A percentile compares a stretch with the other conserved stretches of the same genome.
phyloP scores from a whole-genome alignment of 176 grass and related monocot species.

The Sorghum bicolor region Sorghum_bicolor_NCBIv3 NC_012873.2:1201501-1202000 shows the following conservation, averaged over 20 bases:
- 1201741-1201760: background rate
- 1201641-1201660: background rate
- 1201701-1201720: background rate
- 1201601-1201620: background rate
- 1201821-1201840: too few relatives aligned
- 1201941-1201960: background rate
- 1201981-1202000: background rate
- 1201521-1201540: background rate
- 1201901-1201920: background rate
- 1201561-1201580: background rate
- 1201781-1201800: too few relatives aligned
- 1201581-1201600: background rate
- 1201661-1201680: background rate
- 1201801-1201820: too few relatives aligned
- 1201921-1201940: background rate
- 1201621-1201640: background rate
- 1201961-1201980: background rate
- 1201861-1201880: too few relatives aligned
- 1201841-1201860: too few relatives aligned
- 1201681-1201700: background rate
- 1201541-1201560: background rate
- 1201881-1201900: too few relatives aligned
- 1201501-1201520: background rate
- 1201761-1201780: too few relatives aligned
- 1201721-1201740: background rate